Base-by-base conservation (phyloP, 495 filamentous ascomycete genomes). In the Penicillium ucsense region DNA sequence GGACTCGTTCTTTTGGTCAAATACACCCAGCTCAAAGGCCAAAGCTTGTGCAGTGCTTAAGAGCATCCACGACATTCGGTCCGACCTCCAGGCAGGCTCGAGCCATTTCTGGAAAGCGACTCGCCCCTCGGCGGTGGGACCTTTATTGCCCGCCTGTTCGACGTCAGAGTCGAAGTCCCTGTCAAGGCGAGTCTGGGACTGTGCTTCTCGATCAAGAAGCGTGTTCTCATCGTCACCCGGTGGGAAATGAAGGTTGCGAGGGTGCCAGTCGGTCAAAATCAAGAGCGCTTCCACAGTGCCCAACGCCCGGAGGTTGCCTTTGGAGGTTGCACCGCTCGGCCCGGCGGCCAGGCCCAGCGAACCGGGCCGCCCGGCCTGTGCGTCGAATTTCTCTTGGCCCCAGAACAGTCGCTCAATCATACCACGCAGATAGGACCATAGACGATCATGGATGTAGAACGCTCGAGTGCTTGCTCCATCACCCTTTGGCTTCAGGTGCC, bases 51-150 rank as follows among this genome's bases (percentile, higher is more conserved):
- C 89, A 31, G 86, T 92, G 48, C 89, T 92, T 40, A 98, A 76
- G 9, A 98, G 63, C 88, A 95, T 97, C 94, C 92, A 96, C 53
- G 88, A 95, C 89, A 98, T 95, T 36, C 90, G 84, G 52, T 98
- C 92, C 50, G 88, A 94, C 52, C 91, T 73, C 86, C 89, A 90
- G n/a, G 88, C 89, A 10, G 92, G 92, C 62, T 97, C 92, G 31
- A 95, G 78, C 86, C 92, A 97, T 59, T 88, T 89, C 57, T 89
- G 88, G 45, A 95, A 91, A 28, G 85, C 80, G 8, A 74, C 63
- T 78, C 69, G 61, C 10, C 69, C 76, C 44, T 74, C 73, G 6
- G 81, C 78, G 8, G 83, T 71, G 4, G 71, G 60, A 8, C 53
- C 56, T 35, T 56, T 57, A 41, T 56, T 57, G 31, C 47, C 48